Conservation (phyloP, 23 red algal genomes). For the Chondrus crispus region DNA sequence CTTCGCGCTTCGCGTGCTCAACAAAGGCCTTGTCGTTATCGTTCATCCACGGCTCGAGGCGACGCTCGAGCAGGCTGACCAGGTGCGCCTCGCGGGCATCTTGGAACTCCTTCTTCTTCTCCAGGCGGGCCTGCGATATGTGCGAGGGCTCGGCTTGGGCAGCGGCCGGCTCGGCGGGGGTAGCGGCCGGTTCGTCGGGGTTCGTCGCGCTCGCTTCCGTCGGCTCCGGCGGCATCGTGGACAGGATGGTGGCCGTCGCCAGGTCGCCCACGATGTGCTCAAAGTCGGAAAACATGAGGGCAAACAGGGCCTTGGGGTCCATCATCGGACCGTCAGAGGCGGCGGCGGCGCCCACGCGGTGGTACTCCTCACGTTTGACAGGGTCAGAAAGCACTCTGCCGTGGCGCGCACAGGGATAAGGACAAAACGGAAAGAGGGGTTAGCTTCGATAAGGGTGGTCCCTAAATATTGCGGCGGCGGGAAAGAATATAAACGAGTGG, state of each 20-base stretch:
- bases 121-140: not conserved
- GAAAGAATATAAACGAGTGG: not conserved
- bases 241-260: constrained; percentile 48
- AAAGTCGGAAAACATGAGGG: constrained; percentile 76
- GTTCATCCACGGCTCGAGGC: constrained; percentile 45
- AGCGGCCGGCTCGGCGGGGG: not conserved
- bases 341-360: constrained; percentile 37
- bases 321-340: constrained; percentile 26
- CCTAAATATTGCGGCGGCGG: not conserved
- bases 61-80: constrained; percentile 27
- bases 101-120: constrained; percentile 50
- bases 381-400: constrained; percentile 51
- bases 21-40: constrained; percentile 40
- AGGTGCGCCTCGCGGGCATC: constrained; percentile 32
- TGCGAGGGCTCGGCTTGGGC: not conserved
- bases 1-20: constrained; percentile 61
- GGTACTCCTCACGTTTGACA: constrained; percentile 67
- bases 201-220: not conserved
- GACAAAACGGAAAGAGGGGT: not conserved
- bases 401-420: not conserved
- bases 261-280: constrained; percentile 70
- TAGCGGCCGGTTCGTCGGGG: not conserved
- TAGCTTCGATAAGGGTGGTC: not conserved
- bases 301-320: constrained; percentile 60
- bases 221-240: not conserved